Evolutionary conservation across 2,329 filamentous ascomycete genomes (phyloP).

Genomic region (Ophiostoma australiae): DNA sequence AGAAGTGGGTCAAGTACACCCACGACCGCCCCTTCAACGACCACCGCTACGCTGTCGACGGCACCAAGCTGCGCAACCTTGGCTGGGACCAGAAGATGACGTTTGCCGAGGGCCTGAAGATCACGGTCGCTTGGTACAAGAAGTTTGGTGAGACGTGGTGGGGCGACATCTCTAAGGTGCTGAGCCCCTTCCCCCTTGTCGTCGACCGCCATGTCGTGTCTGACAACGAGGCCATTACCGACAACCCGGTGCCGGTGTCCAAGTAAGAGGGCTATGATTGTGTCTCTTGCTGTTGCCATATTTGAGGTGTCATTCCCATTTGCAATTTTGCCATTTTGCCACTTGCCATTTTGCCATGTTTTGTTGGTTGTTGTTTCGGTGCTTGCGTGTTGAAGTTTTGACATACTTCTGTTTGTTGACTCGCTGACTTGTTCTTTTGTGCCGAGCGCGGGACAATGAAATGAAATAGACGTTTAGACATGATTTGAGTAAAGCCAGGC

Average conservation of each 20-base stretch:
- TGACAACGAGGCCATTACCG: constrained; percentile 42
- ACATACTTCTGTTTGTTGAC: background rate
- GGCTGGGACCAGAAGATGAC: constrained; percentile 65
- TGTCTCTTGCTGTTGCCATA: background rate
- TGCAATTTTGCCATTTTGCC: background rate
- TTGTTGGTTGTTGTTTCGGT: background rate
- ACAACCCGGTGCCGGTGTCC: constrained; percentile 31
- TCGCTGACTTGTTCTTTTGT: background rate
- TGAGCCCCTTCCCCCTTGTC: constrained; percentile 63
- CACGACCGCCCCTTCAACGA: constrained; percentile 76
- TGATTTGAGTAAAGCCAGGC: background rate
- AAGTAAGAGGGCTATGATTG: constrained; percentile 6
- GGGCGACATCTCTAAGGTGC: constrained; percentile 64
- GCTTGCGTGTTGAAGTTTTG: background rate
- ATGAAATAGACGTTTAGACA: background rate
- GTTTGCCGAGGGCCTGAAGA: constrained; percentile 58
- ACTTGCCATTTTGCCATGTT: background rate
- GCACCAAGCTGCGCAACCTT: constrained; percentile 59
- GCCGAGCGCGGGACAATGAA: no score
- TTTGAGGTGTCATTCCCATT: background rate
- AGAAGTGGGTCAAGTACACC: constrained; percentile 67
- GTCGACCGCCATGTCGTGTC: constrained; percentile 51
- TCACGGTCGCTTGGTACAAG: constrained; percentile 66
- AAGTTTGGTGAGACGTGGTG: constrained; percentile 64
- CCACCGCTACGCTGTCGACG: constrained; percentile 66